A percentile compares a stretch with the other conserved stretches of the same genome.
Evolutionary conservation across 306 rosid genomes (phyloP).

Genomic region (Quercus rubra): DNA sequence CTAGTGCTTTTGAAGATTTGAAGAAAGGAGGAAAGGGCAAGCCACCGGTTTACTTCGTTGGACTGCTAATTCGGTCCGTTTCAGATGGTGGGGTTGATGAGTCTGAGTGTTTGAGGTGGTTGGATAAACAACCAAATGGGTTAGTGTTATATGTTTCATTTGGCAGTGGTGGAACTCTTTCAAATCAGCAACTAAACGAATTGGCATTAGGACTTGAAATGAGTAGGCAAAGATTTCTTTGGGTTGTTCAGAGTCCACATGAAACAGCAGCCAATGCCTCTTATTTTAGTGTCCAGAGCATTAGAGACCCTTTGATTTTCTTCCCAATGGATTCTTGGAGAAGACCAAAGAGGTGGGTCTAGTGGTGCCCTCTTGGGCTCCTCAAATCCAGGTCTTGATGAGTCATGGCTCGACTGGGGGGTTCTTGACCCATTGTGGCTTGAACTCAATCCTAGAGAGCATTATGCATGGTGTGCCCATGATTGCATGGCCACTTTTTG

Average conservation of each 20-base stretch:
- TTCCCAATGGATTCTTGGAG: slow-evolving; percentile 21
- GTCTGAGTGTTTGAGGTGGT: slow-evolving; percentile 17
- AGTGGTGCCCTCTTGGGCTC: slow-evolving; percentile 22
- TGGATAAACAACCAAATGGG: slow-evolving; percentile 17
- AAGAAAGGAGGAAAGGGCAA: background rate
- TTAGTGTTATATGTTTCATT: slow-evolving; percentile 27
- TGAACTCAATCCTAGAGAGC: slow-evolving; percentile 33
- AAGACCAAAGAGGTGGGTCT: slow-evolving; percentile 22
- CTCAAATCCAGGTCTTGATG: slow-evolving; percentile 10
- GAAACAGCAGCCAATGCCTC: slow-evolving; percentile 11
- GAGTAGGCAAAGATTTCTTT: slow-evolving; percentile 30
- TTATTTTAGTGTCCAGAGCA: slow-evolving; percentile 2
- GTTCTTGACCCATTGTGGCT: slow-evolving; percentile 27
- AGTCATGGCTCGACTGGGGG: slow-evolving; percentile 12
- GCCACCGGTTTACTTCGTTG: slow-evolving; percentile 19
- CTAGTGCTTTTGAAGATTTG: slow-evolving; percentile 13
- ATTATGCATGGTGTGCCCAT: slow-evolving; percentile 15
- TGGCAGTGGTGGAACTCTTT: slow-evolving; percentile 23
- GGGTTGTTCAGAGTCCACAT: slow-evolving; percentile 22
- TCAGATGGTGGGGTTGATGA: background rate
- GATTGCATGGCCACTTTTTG: slow-evolving; percentile 30
- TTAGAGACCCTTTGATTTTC: background rate
- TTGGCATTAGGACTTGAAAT: slow-evolving; percentile 23
- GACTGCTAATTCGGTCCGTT: background rate
- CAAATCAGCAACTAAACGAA: slow-evolving; percentile 15